These are phyloP conservation scores for Linnemannia elongata DNA, from an alignment of 192 early-diverging fungal genomes.

Conservation along the genomic window DNA sequence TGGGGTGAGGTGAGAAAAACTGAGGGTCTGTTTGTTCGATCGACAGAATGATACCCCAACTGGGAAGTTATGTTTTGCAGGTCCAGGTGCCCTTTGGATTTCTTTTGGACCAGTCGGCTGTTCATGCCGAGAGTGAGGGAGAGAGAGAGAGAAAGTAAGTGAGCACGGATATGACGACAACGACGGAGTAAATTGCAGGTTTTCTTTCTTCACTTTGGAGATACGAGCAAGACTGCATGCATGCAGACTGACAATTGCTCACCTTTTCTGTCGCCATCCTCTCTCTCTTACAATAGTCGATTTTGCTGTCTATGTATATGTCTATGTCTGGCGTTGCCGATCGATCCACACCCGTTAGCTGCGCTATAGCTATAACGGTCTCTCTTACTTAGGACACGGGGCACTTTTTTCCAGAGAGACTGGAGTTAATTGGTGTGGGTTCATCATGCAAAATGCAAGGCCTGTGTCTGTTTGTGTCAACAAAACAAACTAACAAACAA, in stretches of 20 bases:
- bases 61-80: background rate
- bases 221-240: background rate
- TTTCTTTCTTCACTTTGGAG: background rate
- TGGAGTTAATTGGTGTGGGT: no score
- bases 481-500: no score
- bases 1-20: no score
- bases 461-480: no score
- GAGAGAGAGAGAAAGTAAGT: background rate
- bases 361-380: background rate
- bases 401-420: background rate
- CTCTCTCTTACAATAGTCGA: background rate
- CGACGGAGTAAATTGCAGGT: background rate
- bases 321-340: background rate
- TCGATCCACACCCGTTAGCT: background rate
- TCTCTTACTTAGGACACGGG: background rate
- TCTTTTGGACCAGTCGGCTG: background rate
- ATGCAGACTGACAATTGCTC: background rate
- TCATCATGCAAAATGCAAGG: no score
- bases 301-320: background rate
- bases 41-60: background rate
- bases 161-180: conserved; percentile 5
- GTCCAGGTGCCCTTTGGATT: no score
- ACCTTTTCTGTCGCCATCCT: background rate
- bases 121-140: background rate
- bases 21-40: background rate